Percentiles rank a stretch among this genome's conserved stretches.
phyloP scores from a whole-genome alignment of 805 yeast genomes.

The Groenewaldozyma salmanticensis region DNA sequence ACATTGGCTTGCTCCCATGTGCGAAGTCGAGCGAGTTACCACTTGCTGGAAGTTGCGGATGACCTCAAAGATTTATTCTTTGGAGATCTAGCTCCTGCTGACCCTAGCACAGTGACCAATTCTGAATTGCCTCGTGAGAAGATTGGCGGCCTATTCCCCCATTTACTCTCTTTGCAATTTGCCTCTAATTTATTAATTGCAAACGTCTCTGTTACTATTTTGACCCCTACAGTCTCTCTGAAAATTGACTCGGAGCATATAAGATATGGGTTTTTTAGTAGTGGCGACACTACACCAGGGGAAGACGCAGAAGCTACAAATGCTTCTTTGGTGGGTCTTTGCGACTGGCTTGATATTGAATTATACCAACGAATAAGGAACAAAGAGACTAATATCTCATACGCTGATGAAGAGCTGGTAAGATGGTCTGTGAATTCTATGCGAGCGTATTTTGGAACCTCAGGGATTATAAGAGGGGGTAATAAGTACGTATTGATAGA shows the following conservation, averaged over 20 bases:
- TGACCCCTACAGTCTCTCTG: background rate
- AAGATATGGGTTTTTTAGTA: background rate
- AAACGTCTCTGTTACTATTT: background rate
- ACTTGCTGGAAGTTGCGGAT: constrained; percentile 12
- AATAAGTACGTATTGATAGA: background rate
- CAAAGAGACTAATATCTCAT: too few species aligned
- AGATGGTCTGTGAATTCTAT: background rate
- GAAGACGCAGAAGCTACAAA: background rate
- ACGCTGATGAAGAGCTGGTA: too few species aligned
- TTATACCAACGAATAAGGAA: too few species aligned
- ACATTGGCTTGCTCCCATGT: constrained; percentile 15
- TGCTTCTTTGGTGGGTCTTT: background rate
- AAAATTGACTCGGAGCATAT: background rate
- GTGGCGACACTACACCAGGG: background rate
- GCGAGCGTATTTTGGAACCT: background rate
- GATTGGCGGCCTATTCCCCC: background rate
- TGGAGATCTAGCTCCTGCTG: background rate
- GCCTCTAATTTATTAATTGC: background rate
- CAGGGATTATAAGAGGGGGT: background rate
- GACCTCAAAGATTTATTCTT: constrained; percentile 2
- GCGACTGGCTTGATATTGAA: background rate
- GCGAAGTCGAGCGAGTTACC: constrained; percentile 18
- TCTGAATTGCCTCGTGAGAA: background rate
- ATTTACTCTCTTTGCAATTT: background rate
- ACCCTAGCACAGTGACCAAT: background rate